Conservation (phyloP, 1,139 yeast genomes). For the Torulaspora globosa region DNA sequence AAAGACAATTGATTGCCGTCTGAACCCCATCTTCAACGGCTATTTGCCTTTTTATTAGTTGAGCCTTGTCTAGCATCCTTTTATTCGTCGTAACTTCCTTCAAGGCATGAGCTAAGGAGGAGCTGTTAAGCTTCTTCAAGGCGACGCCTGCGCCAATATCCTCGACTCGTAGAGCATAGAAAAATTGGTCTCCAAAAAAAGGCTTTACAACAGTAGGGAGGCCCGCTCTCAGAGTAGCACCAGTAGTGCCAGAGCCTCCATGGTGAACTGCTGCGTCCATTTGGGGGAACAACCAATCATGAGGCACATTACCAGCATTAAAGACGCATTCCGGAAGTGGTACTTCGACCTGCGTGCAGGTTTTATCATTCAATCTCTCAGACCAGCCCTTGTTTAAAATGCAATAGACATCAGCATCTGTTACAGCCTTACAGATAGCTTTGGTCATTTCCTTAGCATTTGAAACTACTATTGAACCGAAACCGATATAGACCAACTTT, state of each 20-base stretch:
- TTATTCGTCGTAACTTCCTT: constrained; percentile 62
- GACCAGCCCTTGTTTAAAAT: constrained; percentile 95
- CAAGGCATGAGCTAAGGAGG: constrained; percentile 62
- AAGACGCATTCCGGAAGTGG: constrained; percentile 66
- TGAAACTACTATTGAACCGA: constrained; percentile 89
- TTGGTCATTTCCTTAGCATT: constrained; percentile 73
- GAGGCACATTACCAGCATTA: constrained; percentile 74
- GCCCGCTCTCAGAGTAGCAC: constrained; percentile 83
- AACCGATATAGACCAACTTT: constrained; percentile 84
- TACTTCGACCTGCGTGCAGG: constrained; percentile 45
- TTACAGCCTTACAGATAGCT: constrained; percentile 75
- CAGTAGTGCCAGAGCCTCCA: constrained; percentile 97
- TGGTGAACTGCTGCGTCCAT: constrained; percentile 95
- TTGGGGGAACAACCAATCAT: constrained; percentile 88
- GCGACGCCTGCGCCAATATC: constrained; percentile 86
- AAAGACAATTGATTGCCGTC: constrained; percentile 70
- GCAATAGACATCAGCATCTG: constrained; percentile 76
- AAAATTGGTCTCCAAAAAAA: constrained; percentile 93
- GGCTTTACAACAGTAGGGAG: constrained; percentile 89
- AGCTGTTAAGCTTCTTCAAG: constrained; percentile 61
- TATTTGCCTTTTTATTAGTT: constrained; percentile 56
- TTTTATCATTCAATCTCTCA: constrained; percentile 49
- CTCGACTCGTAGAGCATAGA: constrained; percentile 80
- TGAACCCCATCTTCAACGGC: constrained; percentile 72
- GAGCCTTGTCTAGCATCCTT: constrained; percentile 64